These are phyloP conservation scores for Cyclotella baltica DNA, from an alignment of 108 stramenopile species.

Conservation along the genomic window DNA sequence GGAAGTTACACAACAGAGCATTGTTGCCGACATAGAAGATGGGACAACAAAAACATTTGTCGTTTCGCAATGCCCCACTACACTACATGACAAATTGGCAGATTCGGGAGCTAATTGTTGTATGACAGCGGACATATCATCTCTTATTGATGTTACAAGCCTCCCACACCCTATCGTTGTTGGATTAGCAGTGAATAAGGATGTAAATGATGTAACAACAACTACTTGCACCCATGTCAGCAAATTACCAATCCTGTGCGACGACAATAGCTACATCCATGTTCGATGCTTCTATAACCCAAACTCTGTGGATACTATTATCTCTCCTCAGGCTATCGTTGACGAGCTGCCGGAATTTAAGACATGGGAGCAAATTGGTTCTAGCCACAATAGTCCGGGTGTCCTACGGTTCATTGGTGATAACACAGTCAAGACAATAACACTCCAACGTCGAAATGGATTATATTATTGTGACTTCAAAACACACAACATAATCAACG, in stretches of 20 bases:
- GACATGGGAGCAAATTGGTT: not conserved
- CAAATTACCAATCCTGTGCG: not conserved
- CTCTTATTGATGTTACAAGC: too few relatives aligned
- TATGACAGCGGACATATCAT: too few relatives aligned
- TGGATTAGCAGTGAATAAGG: too few relatives aligned
- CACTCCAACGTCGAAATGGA: not conserved
- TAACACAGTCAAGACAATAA: not conserved
- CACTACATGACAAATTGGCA: too few relatives aligned
- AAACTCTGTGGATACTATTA: too few relatives aligned
- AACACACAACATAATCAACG: not conserved
- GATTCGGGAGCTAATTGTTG: too few relatives aligned
- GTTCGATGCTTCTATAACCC: not conserved
- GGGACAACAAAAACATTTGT: too few relatives aligned
- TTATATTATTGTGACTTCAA: not conserved
- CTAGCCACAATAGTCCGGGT: not conserved
- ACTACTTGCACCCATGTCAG: not conserved
- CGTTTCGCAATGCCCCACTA: too few relatives aligned
- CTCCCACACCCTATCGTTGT: too few relatives aligned
- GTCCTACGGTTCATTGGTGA: not conserved
- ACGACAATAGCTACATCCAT: not conserved
- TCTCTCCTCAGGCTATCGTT: constrained; percentile 1
- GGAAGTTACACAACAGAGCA: too few relatives aligned
- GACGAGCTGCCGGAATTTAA: not conserved
- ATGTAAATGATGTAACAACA: not conserved
- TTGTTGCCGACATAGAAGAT: too few relatives aligned